These are phyloP conservation scores for Hibiscus mutabilis DNA, from an alignment of 345 rosid genomes.

Conservation along the genomic window DNA sequence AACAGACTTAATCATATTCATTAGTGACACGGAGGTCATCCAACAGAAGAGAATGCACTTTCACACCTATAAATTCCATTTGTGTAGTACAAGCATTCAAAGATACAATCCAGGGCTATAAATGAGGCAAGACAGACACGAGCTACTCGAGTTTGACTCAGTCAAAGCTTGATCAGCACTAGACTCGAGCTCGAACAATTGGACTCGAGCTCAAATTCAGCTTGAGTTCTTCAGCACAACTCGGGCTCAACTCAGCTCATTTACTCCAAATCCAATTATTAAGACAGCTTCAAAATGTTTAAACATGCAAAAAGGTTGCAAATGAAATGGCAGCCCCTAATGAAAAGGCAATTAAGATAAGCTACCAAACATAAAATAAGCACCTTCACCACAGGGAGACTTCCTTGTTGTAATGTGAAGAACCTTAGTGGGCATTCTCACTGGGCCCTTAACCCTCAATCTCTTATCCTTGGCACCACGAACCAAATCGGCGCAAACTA, in stretches of 20 bases:
- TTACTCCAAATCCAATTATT: no score
- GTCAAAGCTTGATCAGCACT: no score
- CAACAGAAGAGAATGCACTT: not conserved
- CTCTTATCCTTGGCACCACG: conserved; percentile 57
- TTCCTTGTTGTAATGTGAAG: conserved; percentile 54
- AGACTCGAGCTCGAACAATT: no score
- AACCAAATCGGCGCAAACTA: conserved; percentile 48
- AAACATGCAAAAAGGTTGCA: not conserved
- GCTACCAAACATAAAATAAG: not conserved
- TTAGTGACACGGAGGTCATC: no score
- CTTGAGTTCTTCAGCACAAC: no score
- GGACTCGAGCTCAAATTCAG: no score
- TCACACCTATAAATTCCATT: not conserved
- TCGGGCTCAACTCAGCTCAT: no score
- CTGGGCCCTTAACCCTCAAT: conserved; percentile 53
- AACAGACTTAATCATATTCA: no score
- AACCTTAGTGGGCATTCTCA: conserved; percentile 55
- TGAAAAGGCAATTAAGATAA: conserved; percentile 5
- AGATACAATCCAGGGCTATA: no score
- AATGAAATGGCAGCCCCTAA: not conserved
- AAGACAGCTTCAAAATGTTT: not conserved
- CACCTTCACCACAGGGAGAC: conserved; percentile 66
- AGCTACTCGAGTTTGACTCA: no score
- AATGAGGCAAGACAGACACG: no score
- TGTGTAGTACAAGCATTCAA: not conserved